Base-by-base conservation (phyloP, 2,329 filamentous ascomycete species). In the Pseudofabraea citricarpa region DNA sequence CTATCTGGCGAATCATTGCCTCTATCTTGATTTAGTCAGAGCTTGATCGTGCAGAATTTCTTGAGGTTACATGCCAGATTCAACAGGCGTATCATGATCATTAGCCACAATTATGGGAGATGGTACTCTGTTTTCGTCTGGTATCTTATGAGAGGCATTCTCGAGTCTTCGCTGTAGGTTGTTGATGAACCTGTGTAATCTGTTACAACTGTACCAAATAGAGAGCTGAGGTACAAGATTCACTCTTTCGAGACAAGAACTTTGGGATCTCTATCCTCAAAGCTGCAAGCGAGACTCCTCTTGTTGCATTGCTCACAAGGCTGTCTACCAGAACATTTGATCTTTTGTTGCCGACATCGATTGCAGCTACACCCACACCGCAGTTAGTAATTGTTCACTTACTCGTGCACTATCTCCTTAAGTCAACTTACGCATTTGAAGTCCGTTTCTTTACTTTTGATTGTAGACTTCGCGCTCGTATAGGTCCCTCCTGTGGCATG, bases 231-330 rank as follows among this genome's bases (percentile, higher is more conserved):
- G 37, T 16, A 33, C n/a, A 29, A 20, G 42, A 50, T 57, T 42
- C 50, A 72, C 70, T 67, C 68, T 57, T 63, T 61, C 12, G 71
- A 72, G 4, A 75, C 71, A 4, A 74, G 54, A 12, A 75, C 61
- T 48, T 73, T 74, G 27, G 71, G 27, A 4, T 31, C 66, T n/a
- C 64, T 61, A 29, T 71, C 67, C 45, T 72, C 66, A 40, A 71
- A 71, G 5, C 59, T 56, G 42, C 69, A 71, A 1, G 58, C 47
- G 15, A 68, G 54, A n/a, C 64, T 66, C 18, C 68, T 62, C 47
- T 68, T 70, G 32, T 55, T 64, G 52, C 69, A 73, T n/a, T 60
- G 61, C 36, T 66, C 62, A 53, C 69, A 72, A 12, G 68, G 68
- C 44, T 64, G 58, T 5, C 57, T 53, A 10, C 68, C 69, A 16